Evolutionary conservation across 805 yeast species (phyloP), one percentile per base, ranked within the genome.

Genomic region (Lipomyces mesembrius): DNA sequence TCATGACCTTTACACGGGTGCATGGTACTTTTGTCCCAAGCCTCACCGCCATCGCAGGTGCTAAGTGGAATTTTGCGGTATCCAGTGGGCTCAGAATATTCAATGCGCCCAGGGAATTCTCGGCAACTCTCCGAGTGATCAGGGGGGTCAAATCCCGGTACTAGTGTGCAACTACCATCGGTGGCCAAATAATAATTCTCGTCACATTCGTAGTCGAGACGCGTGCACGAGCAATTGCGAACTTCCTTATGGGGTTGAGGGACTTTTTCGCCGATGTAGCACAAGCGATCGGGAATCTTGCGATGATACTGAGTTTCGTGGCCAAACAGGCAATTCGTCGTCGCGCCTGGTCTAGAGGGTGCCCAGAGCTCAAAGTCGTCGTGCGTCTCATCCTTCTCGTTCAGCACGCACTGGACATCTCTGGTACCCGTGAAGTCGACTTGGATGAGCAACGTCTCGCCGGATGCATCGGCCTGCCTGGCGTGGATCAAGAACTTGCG

Each of bases 141-240:
- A 14, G 85, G 83, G 7, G 96, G 91, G 3, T 82, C 76, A 63
- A 85, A 80, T 0, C 97, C 98, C 25, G 83, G 80, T n/a, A 92
- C 90, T 53, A 92, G 83, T 75, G 86, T 86, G 80, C 99, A 95
- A 2, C 95, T 89, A 25, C 96, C 96, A 75, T 92, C 97, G 0
- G 73, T 68, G 60, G 87, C 87, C 66, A 88, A 83, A 65, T 78
- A 84, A 77, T 82, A 93, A 78, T 93, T 93, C 80, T 87, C 91
- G 77, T 95, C 99, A 83, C 99, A 95, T 78, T 95, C 99, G 75
- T 81, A 95, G 75, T 94, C 99, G 61, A 84, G 84, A 77, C 97
- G 84, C 0, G 95, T 83, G 80, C 99, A 95, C 0, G 88, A 76
- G 79, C 99, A 95, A 76, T 90, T 88, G 67, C 86, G 81, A 11